Evolutionary conservation across 2,329 filamentous ascomycete genomes (phyloP).

Genomic region (Epichloe bromicola): DNA sequence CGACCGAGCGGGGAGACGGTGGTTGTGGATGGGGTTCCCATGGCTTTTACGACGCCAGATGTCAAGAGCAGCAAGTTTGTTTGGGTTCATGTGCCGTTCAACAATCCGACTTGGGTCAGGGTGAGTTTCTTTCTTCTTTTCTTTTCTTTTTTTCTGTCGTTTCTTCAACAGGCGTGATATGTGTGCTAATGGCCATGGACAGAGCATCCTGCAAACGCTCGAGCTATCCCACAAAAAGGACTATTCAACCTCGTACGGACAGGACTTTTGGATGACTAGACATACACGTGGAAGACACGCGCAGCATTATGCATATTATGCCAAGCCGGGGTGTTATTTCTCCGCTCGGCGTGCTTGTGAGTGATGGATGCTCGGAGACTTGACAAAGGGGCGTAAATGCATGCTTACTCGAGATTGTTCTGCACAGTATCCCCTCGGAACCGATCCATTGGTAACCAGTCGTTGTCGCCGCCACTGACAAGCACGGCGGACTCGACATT

Average conservation of each 20-base stretch:
- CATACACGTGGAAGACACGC: slow-evolving; percentile 35
- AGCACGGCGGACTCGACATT: slow-evolving; percentile 18
- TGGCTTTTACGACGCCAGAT: slow-evolving; percentile 21
- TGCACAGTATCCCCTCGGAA: slow-evolving; percentile 25
- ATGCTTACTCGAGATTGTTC: too few species aligned
- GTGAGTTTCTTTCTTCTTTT: slow-evolving; percentile 17
- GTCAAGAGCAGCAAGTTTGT: slow-evolving; percentile 34
- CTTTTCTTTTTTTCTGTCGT: background rate
- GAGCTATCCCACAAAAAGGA: slow-evolving; percentile 24
- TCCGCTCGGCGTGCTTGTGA: slow-evolving; percentile 25
- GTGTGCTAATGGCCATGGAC: background rate
- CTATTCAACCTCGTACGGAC: slow-evolving; percentile 26
- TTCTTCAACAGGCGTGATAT: background rate
- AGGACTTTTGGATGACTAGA: slow-evolving; percentile 35
- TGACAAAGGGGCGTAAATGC: too few species aligned
- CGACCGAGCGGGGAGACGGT: slow-evolving; percentile 14
- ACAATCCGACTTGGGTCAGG: slow-evolving; percentile 46
- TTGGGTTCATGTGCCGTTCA: slow-evolving; percentile 45
- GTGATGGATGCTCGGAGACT: slow-evolving; percentile 1
- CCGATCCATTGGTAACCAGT: slow-evolving; percentile 16
- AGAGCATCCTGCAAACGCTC: slow-evolving; percentile 32
- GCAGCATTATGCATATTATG: slow-evolving; percentile 36
- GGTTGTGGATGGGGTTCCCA: slow-evolving; percentile 16
- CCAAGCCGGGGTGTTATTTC: slow-evolving; percentile 35
- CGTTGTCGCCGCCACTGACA: slow-evolving; percentile 15